phyloP scores from a whole-genome alignment of 495 filamentous ascomycete species.

The Choiromyces venosus region DNA sequence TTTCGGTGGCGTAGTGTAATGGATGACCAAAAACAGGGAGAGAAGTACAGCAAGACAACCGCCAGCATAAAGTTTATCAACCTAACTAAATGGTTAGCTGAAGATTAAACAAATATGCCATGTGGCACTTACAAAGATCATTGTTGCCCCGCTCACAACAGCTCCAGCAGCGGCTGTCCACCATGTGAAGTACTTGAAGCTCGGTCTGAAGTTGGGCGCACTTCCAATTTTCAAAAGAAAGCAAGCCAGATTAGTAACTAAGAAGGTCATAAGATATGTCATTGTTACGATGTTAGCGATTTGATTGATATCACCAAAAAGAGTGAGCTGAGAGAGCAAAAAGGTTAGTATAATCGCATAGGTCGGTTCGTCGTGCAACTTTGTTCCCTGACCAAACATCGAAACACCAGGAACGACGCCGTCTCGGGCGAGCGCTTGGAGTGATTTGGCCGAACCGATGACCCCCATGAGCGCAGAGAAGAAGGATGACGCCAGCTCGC shows the following conservation, averaged over 20 bases:
- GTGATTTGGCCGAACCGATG: conserved; percentile 78
- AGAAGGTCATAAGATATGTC: conserved; percentile 74
- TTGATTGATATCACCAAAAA: conserved; percentile 79
- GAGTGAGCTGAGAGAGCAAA: conserved; percentile 68
- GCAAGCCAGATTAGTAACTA: conserved; percentile 77
- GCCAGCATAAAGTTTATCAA: conserved; percentile 75
- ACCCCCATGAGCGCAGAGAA: conserved; percentile 86
- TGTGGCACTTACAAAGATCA: conserved; percentile 62
- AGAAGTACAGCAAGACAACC: conserved; percentile 68
- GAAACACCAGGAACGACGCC: conserved; percentile 69
- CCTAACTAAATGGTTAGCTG: conserved; percentile 23
- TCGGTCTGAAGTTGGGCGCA: conserved; percentile 85
- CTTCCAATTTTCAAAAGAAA: conserved; percentile 86
- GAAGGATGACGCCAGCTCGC: conserved; percentile 74
- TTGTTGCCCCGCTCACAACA: conserved; percentile 66
- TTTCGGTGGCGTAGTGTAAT: conserved; percentile 78
- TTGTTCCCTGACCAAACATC: conserved; percentile 70
- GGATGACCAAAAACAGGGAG: conserved; percentile 73
- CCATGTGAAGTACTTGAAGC: conserved; percentile 78
- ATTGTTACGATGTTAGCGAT: conserved; percentile 85
- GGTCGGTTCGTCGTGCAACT: conserved; percentile 67
- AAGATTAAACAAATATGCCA: not conserved
- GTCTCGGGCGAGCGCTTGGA: conserved; percentile 79
- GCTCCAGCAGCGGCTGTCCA: conserved; percentile 70
- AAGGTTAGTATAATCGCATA: conserved; percentile 74